Conservation (phyloP, 2,329 filamentous ascomycete species). For the Botrytis pseudocinerea region DNA sequence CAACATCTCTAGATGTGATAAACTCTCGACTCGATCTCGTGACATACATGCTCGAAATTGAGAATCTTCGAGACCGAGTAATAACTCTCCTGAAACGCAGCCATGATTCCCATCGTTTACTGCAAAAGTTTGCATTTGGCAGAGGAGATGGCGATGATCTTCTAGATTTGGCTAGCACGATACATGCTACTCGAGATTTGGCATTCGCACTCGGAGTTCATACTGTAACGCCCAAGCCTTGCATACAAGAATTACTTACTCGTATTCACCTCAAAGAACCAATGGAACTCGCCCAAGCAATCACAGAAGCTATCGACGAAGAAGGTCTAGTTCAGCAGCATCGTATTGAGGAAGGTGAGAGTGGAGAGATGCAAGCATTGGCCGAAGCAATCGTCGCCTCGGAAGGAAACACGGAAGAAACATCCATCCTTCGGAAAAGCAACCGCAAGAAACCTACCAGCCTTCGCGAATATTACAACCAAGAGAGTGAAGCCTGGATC, state of each 20-base stretch:
- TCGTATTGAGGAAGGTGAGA: conserved; percentile 70
- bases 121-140: conserved; percentile 92
- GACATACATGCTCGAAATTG: conserved; percentile 66
- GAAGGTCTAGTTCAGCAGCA: conserved; percentile 84
- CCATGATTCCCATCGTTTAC: conserved; percentile 82
- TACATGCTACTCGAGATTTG: conserved; percentile 71
- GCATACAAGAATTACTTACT: conserved; percentile 49
- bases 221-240: conserved; percentile 35
- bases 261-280: conserved; percentile 70
- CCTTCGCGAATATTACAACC: conserved; percentile 58
- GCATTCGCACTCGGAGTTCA: conserved; percentile 47
- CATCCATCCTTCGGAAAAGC: conserved; percentile 46
- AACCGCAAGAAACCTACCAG: conserved; percentile 48
- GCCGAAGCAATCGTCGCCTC: conserved; percentile 69
- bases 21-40: conserved; percentile 80
- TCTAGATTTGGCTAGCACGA: conserved; percentile 77
- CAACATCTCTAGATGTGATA: conserved; percentile 80
- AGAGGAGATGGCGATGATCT: conserved; percentile 92
- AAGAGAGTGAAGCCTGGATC: conserved; percentile 62
- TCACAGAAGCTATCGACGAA: conserved; percentile 83
- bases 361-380: conserved; percentile 68
- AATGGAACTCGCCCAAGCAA: conserved; percentile 65
- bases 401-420: conserved; percentile 62
- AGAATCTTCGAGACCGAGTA: conserved; percentile 69
- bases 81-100: conserved; percentile 68